Evolutionary conservation across 352 stramenopile species (phyloP).

Genomic region (Phytophthora cactorum): DNA sequence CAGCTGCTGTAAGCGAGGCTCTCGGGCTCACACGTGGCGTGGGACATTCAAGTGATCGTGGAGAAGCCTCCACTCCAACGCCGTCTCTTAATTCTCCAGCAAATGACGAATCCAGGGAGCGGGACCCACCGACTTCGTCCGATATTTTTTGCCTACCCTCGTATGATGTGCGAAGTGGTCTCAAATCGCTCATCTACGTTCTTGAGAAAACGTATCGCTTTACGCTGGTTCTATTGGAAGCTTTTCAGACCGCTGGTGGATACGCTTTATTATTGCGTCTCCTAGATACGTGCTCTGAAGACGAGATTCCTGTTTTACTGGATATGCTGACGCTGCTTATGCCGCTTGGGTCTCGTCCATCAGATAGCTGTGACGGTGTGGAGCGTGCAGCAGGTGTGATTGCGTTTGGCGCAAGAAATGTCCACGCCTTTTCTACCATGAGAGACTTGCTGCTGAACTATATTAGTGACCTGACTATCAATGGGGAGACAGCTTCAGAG

Average conservation of each 20-base stretch:
- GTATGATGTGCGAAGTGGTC: constrained; percentile 59
- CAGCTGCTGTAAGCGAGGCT: constrained; percentile 70
- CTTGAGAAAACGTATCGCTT: constrained; percentile 72
- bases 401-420: constrained; percentile 63
- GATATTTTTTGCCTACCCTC: constrained; percentile 41
- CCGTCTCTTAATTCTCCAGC: background rate
- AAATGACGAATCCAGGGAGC: background rate
- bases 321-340: constrained; percentile 64
- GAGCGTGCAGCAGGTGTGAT: constrained; percentile 39
- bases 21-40: constrained; percentile 51
- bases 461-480: constrained; percentile 37
- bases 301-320: constrained; percentile 50
- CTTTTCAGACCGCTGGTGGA: constrained; percentile 70
- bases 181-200: constrained; percentile 61
- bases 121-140: background rate
- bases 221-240: constrained; percentile 65
- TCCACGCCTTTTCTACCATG: constrained; percentile 64
- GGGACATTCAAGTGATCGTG: constrained; percentile 4
- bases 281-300: constrained; percentile 49
- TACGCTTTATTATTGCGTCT: constrained; percentile 60
- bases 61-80: background rate
- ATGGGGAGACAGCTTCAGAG: background rate
- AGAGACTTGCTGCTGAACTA: constrained; percentile 70
- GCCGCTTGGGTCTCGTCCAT: constrained; percentile 59
- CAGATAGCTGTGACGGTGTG: constrained; percentile 37